Conservation (phyloP, 2,329 filamentous ascomycete species). For the Penicillium sp. region DNA sequence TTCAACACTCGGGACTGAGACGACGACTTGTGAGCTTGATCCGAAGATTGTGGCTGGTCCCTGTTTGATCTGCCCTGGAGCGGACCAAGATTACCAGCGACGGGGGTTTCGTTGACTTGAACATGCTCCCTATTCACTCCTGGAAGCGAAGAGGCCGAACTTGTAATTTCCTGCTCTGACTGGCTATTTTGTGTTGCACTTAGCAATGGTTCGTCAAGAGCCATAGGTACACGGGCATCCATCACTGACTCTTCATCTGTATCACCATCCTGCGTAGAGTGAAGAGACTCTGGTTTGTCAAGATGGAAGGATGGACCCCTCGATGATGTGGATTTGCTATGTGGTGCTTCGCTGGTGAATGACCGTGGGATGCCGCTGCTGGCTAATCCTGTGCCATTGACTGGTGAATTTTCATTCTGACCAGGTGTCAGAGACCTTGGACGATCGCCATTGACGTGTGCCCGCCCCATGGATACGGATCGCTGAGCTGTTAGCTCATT, state of each 20-base stretch:
- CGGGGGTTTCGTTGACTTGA: slow-evolving; percentile 33
- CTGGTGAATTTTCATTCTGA: too few species aligned
- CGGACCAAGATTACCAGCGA: slow-evolving; percentile 8
- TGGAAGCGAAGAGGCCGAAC: slow-evolving; percentile 21
- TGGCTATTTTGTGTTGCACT: slow-evolving; percentile 21
- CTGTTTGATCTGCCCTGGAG: slow-evolving; percentile 2
- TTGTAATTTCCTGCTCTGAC: slow-evolving; percentile 17
- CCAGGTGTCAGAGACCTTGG: too few species aligned
- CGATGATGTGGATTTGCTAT: too few species aligned
- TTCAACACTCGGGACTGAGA: slow-evolving; percentile 33
- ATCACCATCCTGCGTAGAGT: slow-evolving; percentile 2
- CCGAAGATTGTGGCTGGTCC: slow-evolving; percentile 14
- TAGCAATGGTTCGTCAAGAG: slow-evolving; percentile 24
- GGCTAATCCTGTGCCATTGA: too few species aligned
- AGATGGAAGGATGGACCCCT: neutral
- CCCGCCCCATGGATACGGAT: too few species aligned
- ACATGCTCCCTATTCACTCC: slow-evolving; percentile 15
- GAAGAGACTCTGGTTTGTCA: too few species aligned
- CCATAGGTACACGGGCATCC: slow-evolving; percentile 33
- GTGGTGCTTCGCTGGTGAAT: too few species aligned
- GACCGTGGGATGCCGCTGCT: too few species aligned
- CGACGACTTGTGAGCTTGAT: slow-evolving; percentile 25
- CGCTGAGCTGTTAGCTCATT: too few species aligned
- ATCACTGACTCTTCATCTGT: slow-evolving; percentile 32
- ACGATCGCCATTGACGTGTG: too few species aligned